Base-by-base conservation (phyloP, 495 filamentous ascomycete genomes). In the Daldinia decipiens region DNA sequence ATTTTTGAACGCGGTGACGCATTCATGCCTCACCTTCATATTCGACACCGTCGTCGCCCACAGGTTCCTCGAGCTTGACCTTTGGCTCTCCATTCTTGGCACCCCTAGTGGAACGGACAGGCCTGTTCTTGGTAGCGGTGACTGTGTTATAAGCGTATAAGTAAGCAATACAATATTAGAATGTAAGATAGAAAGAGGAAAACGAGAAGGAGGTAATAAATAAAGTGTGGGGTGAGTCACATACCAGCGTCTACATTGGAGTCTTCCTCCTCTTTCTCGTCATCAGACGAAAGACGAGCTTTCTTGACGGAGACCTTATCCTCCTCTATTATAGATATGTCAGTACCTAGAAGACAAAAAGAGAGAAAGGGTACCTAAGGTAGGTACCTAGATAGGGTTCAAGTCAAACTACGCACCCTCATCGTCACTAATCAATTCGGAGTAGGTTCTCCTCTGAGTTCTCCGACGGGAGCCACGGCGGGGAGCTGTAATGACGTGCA, bases 291-390 rank as follows among this genome's bases (percentile, higher is more conserved):
- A 34, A 38, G 54, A 13, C 34, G 32, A 4, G 17, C 17, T 34
- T 24, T 57, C 54, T 57, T 57, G 31, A 12, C 4, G 3, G 54
- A 19, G 34, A 7, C 17, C 31, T 39, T 57, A n/a, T 60, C 39
- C 24, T 60, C 38, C 6, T 68, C 65, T 59, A 9, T 31, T 39
- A 8, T 32, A 31, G 32, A 68, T n/a, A 29, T 29, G 21, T 68
- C 15, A 62, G 65, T 31, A 62, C 17, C 13, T 61, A 11, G 7
- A 58, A 27, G 9, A 56, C 11, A 39, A 51, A 3, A 34, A 29
- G 19, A 4, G 4, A 26, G 45, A 12, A 53, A 8, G 11, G 3
- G 13, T 31, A n/a, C n/a, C n/a, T n/a, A n/a, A n/a, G n/a, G n/a
- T n/a, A n/a, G n/a, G n/a, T n/a, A n/a, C n/a, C n/a, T n/a, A 13